Evolutionary conservation across 345 rosid genomes (phyloP).

Genomic region (Populus simonii): DNA sequence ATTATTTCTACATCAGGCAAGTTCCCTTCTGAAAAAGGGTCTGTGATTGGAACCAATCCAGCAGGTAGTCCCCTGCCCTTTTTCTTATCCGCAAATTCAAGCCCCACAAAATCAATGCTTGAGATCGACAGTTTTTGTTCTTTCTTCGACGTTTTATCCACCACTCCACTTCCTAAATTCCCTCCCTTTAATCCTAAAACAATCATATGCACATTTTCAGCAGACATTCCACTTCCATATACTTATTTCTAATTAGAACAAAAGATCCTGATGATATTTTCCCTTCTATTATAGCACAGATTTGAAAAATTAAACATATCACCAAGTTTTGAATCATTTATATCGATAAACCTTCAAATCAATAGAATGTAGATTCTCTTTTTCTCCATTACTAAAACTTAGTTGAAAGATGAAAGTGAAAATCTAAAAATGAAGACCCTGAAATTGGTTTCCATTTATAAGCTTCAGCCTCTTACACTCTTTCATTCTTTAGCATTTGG

Average conservation of each 20-base stretch:
- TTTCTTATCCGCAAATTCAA: conserved; percentile 77
- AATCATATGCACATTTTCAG: conserved; percentile 13
- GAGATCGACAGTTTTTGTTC: conserved; percentile 51
- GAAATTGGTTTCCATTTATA: not conserved
- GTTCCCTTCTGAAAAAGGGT: conserved; percentile 57
- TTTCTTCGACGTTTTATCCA: conserved; percentile 29
- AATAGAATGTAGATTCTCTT: no score
- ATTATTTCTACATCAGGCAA: conserved; percentile 80
- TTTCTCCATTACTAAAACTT: no score
- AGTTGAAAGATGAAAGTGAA: not conserved
- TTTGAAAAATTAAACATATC: no score
- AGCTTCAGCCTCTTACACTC: not conserved
- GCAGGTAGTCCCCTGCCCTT: conserved; percentile 66
- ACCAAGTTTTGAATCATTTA: no score
- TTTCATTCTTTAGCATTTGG: not conserved
- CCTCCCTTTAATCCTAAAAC: conserved; percentile 41
- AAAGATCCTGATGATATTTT: no score
- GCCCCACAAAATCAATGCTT: conserved; percentile 73
- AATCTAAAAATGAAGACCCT: not conserved
- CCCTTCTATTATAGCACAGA: no score
- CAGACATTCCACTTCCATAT: no score
- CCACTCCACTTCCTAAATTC: conserved; percentile 20
- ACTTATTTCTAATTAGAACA: no score
- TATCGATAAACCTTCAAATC: no score
- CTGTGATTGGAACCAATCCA: conserved; percentile 60